Evolutionary conservation across 495 filamentous ascomycete genomes (phyloP).

Genomic region (Neurospora terricola): DNA sequence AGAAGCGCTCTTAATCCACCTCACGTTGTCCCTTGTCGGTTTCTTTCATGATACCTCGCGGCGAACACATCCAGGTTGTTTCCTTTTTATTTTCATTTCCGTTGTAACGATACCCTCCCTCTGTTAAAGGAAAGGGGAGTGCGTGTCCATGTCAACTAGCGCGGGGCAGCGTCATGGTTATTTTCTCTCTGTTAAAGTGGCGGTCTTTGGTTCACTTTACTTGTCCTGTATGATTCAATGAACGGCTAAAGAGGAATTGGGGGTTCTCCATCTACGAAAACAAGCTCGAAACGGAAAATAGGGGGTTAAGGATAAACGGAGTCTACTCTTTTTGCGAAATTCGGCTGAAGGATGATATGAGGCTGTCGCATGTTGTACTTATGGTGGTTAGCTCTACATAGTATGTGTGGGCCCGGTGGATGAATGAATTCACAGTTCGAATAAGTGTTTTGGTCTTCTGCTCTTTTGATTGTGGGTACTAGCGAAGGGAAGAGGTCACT

Average conservation of each 20-base stretch:
- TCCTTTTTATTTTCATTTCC: neutral
- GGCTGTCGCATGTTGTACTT: neutral
- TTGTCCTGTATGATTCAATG: slow-evolving; percentile 10
- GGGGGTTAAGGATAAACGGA: neutral
- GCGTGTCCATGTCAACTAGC: neutral
- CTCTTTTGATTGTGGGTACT: neutral
- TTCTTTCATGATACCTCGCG: slow-evolving; percentile 23
- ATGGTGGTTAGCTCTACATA: neutral
- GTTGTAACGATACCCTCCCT: slow-evolving; percentile 6
- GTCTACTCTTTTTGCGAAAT: neutral
- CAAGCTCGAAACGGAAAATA: neutral
- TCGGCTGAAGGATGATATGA: neutral
- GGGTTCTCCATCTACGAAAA: slow-evolving; percentile 1
- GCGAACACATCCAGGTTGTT: slow-evolving; percentile 5
- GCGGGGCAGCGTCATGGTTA: neutral
- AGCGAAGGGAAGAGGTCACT: neutral
- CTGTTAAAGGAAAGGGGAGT: neutral
- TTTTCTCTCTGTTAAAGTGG: slow-evolving; percentile 1
- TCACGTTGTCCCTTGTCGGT: slow-evolving; percentile 8
- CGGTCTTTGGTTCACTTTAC: neutral
- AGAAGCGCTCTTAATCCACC: slow-evolving; percentile 2
- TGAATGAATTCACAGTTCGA: neutral
- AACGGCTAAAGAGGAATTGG: neutral
- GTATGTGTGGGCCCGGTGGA: neutral
- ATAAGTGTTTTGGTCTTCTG: slow-evolving; percentile 1